phyloP scores from a whole-genome alignment of 768 basidiomycete genomes.

The Chiua virens region DNA sequence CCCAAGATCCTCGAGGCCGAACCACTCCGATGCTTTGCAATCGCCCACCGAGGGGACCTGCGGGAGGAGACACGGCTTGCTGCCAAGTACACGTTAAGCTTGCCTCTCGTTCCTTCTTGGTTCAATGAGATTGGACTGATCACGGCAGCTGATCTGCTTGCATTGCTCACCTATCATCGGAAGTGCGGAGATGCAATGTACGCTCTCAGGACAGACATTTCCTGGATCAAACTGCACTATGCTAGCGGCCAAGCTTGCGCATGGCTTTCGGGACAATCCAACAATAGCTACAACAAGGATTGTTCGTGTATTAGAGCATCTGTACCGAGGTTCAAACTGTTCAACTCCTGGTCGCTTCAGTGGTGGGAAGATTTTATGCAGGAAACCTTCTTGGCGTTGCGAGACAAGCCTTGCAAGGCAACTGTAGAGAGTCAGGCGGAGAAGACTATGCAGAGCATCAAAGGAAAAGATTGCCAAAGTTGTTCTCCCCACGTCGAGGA shows the following conservation, averaged over 20 bases:
- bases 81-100: constrained; percentile 27
- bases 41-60: constrained; percentile 27
- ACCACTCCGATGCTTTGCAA: constrained; percentile 31
- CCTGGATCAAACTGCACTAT: constrained; percentile 19
- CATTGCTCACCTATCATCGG: constrained; percentile 21
- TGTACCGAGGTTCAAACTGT: no score
- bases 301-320: no score
- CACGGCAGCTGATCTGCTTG: constrained; percentile 25
- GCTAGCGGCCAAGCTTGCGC: not conserved
- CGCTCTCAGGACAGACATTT: not conserved
- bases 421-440: no score
- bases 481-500: no score
- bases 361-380: no score
- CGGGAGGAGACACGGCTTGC: no score
- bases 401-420: no score
- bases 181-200: constrained; percentile 14
- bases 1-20: constrained; percentile 20
- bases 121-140: constrained; percentile 30
- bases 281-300: no score
- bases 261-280: constrained; percentile 5
- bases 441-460: no score
- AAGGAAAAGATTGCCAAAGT: no score
- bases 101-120: constrained; percentile 24
- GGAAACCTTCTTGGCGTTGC: no score
- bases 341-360: no score